Conservation (phyloP, 495 filamentous ascomycete species). For the Darksidea phi region DNA sequence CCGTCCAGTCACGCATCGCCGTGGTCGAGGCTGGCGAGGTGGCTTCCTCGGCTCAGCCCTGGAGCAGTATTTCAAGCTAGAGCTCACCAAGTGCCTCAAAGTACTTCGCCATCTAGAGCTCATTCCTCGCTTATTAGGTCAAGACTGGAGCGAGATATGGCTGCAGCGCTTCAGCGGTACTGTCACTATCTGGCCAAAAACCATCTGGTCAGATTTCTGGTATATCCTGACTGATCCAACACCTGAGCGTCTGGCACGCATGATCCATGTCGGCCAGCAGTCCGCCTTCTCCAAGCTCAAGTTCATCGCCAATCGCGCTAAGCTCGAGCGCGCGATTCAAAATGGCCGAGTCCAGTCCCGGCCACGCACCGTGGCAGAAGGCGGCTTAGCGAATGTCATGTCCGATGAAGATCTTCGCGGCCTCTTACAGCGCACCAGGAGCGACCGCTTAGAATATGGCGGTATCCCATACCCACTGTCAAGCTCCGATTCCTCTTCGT, state of each 20-base stretch:
- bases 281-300: conserved; percentile 84
- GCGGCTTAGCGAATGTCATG: conserved; percentile 27
- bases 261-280: conserved; percentile 86
- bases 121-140: conserved; percentile 83
- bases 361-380: conserved; percentile 19
- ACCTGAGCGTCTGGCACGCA: conserved; percentile 69
- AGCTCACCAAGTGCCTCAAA: conserved; percentile 94
- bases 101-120: conserved; percentile 89
- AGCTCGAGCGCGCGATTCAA: conserved; percentile 77
- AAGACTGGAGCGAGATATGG: conserved; percentile 96
- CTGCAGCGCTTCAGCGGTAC: conserved; percentile 92
- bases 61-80: conserved; percentile 92
- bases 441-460: conserved; percentile 5
- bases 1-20: conserved; percentile 88
- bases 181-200: conserved; percentile 92
- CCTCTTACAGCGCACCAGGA: conserved; percentile 21
- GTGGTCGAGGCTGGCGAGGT: conserved; percentile 91
- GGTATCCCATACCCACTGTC: conserved; percentile 18
- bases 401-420: conserved; percentile 42
- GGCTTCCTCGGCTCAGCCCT: conserved; percentile 88
- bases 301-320: conserved; percentile 82
- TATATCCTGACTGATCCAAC: conserved; percentile 83
- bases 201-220: conserved; percentile 70
- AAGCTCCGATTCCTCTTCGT: conserved; percentile 19
- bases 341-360: conserved; percentile 62